phyloP scores from a whole-genome alignment of 257 asterid species.

The Phtheirospermum japonicum region DNA sequence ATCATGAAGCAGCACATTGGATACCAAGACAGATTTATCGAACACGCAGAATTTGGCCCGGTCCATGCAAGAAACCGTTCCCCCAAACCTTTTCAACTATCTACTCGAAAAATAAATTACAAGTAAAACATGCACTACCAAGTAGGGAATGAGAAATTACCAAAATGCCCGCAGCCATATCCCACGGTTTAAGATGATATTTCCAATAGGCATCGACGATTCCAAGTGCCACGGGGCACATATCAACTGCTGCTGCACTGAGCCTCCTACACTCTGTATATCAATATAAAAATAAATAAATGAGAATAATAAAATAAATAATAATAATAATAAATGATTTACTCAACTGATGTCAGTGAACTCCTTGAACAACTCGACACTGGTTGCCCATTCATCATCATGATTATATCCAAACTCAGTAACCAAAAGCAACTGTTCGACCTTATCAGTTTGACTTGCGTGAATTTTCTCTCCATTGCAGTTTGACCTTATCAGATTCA shows the following conservation, averaged over 20 bases:
- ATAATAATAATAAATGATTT: conserved; percentile 25
- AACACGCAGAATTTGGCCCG: conserved; percentile 79
- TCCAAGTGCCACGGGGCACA: conserved; percentile 97
- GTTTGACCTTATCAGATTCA: too few relatives aligned
- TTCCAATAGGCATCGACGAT: conserved; percentile 98
- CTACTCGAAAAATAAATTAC: conserved; percentile 37
- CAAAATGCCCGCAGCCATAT: conserved; percentile 99
- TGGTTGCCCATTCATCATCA: conserved; percentile 97
- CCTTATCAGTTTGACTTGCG: conserved; percentile 80
- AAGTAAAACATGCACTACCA: neutral
- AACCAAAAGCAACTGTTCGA: conserved; percentile 84
- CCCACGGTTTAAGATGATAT: conserved; percentile 98
- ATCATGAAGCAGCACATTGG: conserved; percentile 78
- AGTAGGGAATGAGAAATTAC: conserved; percentile 39
- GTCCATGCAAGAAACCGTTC: conserved; percentile 93
- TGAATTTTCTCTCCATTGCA: conserved; percentile 82
- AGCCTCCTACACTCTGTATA: conserved; percentile 93
- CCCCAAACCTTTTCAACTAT: conserved; percentile 99
- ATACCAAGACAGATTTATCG: conserved; percentile 94
- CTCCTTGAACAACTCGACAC: conserved; percentile 87
- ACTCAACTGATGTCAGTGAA: conserved; percentile 95
- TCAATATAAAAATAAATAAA: neutral
- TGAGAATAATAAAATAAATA: conserved; percentile 10
- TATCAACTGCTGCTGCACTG: conserved; percentile 97
- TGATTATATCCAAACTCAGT: conserved; percentile 98